phyloP scores from a whole-genome alignment of 148 eudicot genomes.

The Salicornia ramosissima region DNA sequence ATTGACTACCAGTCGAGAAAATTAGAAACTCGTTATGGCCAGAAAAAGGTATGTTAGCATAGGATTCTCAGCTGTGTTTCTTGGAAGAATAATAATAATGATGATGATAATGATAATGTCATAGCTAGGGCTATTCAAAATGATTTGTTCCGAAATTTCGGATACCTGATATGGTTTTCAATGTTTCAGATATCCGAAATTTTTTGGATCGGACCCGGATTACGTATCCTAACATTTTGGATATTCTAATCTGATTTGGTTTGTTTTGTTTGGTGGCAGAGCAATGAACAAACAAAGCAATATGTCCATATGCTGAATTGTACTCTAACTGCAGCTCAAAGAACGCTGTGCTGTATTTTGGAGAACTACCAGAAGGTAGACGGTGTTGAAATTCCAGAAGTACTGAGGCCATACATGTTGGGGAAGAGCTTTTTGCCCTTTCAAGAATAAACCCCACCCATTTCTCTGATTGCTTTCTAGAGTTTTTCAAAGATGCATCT shows the following conservation, averaged over 20 bases:
- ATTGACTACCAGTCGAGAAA: constrained; percentile 88
- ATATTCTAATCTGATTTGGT: no score
- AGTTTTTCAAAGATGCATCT: no score
- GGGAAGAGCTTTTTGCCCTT: constrained; percentile 79
- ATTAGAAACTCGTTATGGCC: constrained; percentile 69
- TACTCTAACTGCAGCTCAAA: constrained; percentile 84
- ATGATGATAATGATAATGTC: no score
- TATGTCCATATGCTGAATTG: constrained; percentile 84
- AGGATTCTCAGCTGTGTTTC: no score
- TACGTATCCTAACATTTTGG: no score
- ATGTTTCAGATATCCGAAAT: no score
- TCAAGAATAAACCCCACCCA: constrained; percentile 39
- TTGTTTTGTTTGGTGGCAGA: constrained; percentile 31
- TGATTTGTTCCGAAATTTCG: no score
- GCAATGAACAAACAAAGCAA: constrained; percentile 69
- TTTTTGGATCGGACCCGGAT: no score
- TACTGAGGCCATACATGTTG: constrained; percentile 41
- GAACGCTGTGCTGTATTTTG: constrained; percentile 89
- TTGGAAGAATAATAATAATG: no score
- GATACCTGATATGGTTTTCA: no score
- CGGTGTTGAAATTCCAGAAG: constrained; percentile 81
- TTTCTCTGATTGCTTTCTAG: no score
- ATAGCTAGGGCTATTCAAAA: no score
- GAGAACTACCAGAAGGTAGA: constrained; percentile 84
- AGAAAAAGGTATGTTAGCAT: constrained; percentile 18